Conservation (phyloP, 192 early-diverging fungal species). For the Rhizophagus prolifer region DNA sequence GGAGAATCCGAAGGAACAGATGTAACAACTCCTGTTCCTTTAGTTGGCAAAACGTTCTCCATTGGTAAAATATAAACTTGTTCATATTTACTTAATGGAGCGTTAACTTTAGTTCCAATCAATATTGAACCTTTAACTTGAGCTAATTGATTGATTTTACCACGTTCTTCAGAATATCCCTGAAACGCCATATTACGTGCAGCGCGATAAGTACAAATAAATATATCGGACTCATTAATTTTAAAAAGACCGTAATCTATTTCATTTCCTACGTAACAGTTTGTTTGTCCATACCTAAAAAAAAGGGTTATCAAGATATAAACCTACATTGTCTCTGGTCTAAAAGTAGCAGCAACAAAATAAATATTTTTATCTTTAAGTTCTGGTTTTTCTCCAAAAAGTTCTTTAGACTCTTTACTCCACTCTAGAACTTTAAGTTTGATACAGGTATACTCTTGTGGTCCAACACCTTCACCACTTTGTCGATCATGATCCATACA, state of each 20-base stretch:
- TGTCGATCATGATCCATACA: slow-evolving; percentile 99
- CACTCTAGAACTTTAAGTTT: slow-evolving; percentile 85
- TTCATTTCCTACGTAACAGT: slow-evolving; percentile 94
- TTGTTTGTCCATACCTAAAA: slow-evolving; percentile 87
- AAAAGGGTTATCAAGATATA: too few species aligned
- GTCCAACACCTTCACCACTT: slow-evolving; percentile 89
- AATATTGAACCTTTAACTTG: slow-evolving; percentile 76
- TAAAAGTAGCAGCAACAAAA: slow-evolving; percentile 92
- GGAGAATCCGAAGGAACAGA: slow-evolving; percentile 99
- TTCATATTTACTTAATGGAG: slow-evolving; percentile 78
- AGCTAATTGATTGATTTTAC: slow-evolving; percentile 67
- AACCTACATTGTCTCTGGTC: slow-evolving; percentile 92
- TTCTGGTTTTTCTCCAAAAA: slow-evolving; percentile 46
- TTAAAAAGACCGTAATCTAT: slow-evolving; percentile 89
- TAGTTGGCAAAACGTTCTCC: slow-evolving; percentile 93
- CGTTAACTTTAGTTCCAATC: slow-evolving; percentile 86
- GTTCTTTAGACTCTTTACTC: slow-evolving; percentile 46
- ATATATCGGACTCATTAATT: slow-evolving; percentile 78
- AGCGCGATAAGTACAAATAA: slow-evolving; percentile 86
- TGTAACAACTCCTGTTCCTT: slow-evolving; percentile 98
- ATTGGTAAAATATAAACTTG: slow-evolving; percentile 93
- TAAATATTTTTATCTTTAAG: slow-evolving; percentile 78
- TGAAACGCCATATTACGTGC: slow-evolving; percentile 99
- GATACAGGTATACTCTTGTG: slow-evolving; percentile 95
- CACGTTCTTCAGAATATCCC: slow-evolving; percentile 70